These are phyloP conservation scores for Fusarium compactum DNA, from an alignment of 2,329 filamentous ascomycete genomes.

Conservation along the genomic window DNA sequence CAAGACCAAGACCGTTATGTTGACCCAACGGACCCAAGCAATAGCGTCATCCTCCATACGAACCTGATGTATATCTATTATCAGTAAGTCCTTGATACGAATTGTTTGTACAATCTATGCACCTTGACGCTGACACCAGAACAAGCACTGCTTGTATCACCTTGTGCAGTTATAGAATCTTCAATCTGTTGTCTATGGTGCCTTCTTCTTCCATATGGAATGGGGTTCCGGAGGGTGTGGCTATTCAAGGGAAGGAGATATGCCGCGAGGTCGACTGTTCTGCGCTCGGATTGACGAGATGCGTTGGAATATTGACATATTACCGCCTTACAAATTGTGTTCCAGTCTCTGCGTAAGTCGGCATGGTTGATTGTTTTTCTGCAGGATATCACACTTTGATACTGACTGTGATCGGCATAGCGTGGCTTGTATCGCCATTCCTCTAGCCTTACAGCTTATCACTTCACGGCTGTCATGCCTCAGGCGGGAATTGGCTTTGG, in stretches of 20 bases:
- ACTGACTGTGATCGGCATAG: background rate
- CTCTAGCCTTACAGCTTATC: background rate
- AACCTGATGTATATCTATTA: constrained; percentile 1
- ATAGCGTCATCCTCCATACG: background rate
- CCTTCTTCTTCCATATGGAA: background rate
- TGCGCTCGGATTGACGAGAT: background rate
- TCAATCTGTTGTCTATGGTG: background rate
- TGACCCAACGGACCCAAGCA: background rate
- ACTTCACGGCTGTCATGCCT: background rate
- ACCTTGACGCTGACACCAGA: background rate
- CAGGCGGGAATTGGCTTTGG: background rate
- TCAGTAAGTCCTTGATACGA: background rate
- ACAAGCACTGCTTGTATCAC: background rate
- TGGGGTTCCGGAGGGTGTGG: background rate
- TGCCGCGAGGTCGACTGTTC: background rate
- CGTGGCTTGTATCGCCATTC: background rate
- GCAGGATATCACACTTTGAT: background rate
- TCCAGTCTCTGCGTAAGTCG: background rate
- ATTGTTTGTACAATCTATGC: background rate
- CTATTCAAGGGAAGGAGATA: background rate
- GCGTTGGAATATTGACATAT: background rate
- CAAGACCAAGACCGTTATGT: background rate
- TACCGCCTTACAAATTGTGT: background rate
- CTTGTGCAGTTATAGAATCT: background rate
- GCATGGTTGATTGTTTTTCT: accelerated